Conservation (phyloP, 192 early-diverging fungal species). For the Ramicandelaber brevisporus region DNA sequence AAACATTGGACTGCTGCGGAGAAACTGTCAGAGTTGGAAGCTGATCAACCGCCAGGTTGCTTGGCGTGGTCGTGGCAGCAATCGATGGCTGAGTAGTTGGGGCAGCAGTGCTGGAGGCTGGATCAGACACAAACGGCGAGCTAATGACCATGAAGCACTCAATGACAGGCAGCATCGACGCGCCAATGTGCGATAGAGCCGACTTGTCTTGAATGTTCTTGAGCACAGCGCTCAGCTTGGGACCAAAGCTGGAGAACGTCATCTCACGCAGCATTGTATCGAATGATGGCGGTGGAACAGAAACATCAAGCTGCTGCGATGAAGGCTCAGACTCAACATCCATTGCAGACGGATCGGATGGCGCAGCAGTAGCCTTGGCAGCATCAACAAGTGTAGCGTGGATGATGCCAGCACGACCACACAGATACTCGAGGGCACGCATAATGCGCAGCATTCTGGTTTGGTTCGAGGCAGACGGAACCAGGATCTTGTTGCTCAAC, state of each 20-base stretch:
- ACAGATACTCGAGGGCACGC: slow-evolving; percentile 83
- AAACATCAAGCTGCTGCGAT: slow-evolving; percentile 8
- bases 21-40: no score
- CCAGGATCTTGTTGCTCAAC: no score
- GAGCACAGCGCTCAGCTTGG: slow-evolving; percentile 59
- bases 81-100: no score
- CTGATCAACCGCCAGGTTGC: no score
- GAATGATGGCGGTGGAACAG: no score
- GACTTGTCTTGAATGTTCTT: slow-evolving; percentile 41
- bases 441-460: slow-evolving; percentile 78
- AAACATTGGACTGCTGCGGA: no score
- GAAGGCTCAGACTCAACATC: slow-evolving; percentile 2
- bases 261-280: slow-evolving; percentile 18
- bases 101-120: no score
- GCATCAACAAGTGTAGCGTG: slow-evolving; percentile 17
- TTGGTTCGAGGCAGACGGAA: no score
- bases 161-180: slow-evolving; percentile 77
- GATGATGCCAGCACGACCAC: slow-evolving; percentile 24
- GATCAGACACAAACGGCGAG: slow-evolving; percentile 80
- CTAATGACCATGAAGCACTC: slow-evolving; percentile 97
- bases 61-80: no score
- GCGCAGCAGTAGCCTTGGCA: slow-evolving; percentile 13
- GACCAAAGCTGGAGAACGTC: slow-evolving; percentile 18
- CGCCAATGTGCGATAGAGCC: slow-evolving; percentile 66
- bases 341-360: slow-evolving; percentile 10